A percentile compares a stretch with the other conserved stretches of the same genome.
These are phyloP conservation scores for Hyaloscypha variabilis DNA, from an alignment of 495 filamentous ascomycete genomes.

Conservation along the genomic window DNA sequence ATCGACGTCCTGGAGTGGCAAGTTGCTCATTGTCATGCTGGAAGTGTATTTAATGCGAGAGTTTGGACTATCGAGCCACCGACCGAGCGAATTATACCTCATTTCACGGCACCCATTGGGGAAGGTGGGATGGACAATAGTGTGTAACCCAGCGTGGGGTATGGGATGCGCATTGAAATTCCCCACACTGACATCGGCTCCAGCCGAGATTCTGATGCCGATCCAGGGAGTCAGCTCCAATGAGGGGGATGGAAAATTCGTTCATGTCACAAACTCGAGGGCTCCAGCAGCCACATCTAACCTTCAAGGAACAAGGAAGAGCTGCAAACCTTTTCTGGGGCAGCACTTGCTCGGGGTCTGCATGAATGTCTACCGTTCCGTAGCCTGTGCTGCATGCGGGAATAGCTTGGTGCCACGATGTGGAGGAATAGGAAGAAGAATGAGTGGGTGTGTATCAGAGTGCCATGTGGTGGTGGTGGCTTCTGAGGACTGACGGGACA, in stretches of 20 bases:
- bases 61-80: neutral
- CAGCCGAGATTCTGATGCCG: neutral
- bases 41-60: neutral
- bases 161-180: neutral
- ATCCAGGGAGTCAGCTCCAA: too few species aligned
- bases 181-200: neutral
- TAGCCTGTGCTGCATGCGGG: too few species aligned
- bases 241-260: too few species aligned
- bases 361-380: neutral
- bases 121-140: neutral
- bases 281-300: neutral
- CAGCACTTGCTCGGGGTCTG: neutral
- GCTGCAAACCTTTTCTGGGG: neutral
- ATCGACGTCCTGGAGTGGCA: neutral
- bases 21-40: neutral
- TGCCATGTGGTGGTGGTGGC: neutral
- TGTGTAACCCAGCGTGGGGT: neutral
- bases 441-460: neutral
- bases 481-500: neutral
- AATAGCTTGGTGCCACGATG: too few species aligned
- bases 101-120: neutral
- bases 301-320: neutral
- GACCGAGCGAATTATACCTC: neutral
- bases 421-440: neutral
- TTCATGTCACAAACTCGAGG: too few species aligned